Conservation (phyloP, 2,329 filamentous ascomycete species). For the Ilyonectria destructans region DNA sequence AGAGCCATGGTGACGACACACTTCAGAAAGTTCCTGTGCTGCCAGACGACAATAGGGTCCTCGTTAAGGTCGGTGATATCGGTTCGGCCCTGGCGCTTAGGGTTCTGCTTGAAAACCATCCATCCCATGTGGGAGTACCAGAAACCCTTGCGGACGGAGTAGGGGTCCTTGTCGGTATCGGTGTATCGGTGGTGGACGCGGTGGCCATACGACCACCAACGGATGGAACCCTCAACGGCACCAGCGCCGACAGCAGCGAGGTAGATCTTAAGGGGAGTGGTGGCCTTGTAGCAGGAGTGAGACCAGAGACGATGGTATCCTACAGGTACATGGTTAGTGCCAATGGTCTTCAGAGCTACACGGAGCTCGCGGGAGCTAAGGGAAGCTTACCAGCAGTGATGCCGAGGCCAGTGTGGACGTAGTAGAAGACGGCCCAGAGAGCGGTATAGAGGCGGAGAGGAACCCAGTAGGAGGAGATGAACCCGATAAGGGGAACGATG, state of each 20-base stretch:
- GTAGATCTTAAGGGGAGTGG: slow-evolving; percentile 83
- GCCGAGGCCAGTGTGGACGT: slow-evolving; percentile 87
- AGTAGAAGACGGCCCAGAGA: slow-evolving; percentile 83
- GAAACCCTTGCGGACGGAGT: slow-evolving; percentile 91
- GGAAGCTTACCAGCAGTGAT: slow-evolving; percentile 79
- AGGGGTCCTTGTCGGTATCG: slow-evolving; percentile 93
- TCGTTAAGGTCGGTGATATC: slow-evolving; percentile 92
- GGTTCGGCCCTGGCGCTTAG: slow-evolving; percentile 88
- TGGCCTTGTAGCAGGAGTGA: slow-evolving; percentile 87
- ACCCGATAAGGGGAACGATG: slow-evolving; percentile 81
- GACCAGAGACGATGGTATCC: slow-evolving; percentile 83
- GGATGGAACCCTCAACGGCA: slow-evolving; percentile 87
- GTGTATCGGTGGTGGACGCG: slow-evolving; percentile 93
- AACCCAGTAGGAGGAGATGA: slow-evolving; percentile 84
- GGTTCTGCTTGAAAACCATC: slow-evolving; percentile 96
- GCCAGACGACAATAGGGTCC: slow-evolving; percentile 88
- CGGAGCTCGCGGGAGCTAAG: not conserved
- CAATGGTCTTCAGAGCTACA: not conserved
- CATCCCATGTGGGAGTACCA: slow-evolving; percentile 86
- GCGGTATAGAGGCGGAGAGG: slow-evolving; percentile 81
- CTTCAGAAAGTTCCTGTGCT: slow-evolving; percentile 90
- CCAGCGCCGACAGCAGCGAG: slow-evolving; percentile 86
- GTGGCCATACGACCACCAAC: slow-evolving; percentile 92
- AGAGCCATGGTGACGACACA: slow-evolving; percentile 84
- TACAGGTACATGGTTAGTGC: slow-evolving; percentile 29